phyloP scores from a whole-genome alignment of 2,329 filamentous ascomycete genomes.

The Dothistroma pini region DNA sequence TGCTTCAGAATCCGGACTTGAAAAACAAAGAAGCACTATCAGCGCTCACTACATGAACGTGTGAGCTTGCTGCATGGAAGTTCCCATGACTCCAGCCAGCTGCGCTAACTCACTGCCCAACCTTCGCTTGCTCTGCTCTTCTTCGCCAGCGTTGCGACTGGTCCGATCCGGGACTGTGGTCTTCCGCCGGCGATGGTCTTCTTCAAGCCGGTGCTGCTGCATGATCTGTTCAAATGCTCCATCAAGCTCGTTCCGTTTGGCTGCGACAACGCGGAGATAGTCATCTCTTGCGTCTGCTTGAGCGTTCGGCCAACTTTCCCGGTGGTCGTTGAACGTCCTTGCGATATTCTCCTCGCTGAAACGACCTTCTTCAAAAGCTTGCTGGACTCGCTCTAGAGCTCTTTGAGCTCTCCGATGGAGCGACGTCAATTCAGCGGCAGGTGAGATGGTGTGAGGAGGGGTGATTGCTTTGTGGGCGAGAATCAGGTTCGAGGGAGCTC shows the following conservation, averaged over 20 bases:
- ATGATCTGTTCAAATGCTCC: neutral
- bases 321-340: neutral
- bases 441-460: neutral
- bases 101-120: neutral
- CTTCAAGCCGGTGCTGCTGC: neutral
- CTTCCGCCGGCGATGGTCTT: neutral
- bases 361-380: neutral
- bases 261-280: neutral
- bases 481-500: neutral
- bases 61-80: neutral
- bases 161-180: neutral
- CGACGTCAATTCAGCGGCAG: neutral
- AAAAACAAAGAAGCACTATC: conserved; percentile 7
- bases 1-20: conserved; percentile 4
- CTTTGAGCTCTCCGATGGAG: neutral
- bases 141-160: neutral
- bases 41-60: conserved; percentile 6
- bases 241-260: neutral
- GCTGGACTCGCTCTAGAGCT: neutral
- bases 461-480: neutral
- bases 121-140: neutral
- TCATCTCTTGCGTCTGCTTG: neutral
- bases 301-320: neutral
- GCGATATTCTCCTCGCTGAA: neutral
- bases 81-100: neutral